Conservation (phyloP, 1,139 yeast species). For the Diutina mesorugosa region DNA sequence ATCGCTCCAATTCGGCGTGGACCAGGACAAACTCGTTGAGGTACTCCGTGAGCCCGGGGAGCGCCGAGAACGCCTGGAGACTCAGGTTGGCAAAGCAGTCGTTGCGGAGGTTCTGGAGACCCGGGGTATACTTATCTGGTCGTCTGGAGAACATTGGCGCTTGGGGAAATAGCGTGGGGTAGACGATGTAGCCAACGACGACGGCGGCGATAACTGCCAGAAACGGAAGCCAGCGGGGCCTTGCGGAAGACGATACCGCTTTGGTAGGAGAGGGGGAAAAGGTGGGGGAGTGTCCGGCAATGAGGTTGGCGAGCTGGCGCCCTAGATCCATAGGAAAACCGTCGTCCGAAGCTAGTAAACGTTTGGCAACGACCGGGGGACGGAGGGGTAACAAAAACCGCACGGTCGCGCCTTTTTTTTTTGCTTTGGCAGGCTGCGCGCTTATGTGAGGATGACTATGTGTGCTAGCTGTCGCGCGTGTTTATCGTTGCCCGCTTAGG, state of each 20-base stretch:
- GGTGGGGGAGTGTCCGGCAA: neutral
- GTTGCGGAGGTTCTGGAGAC: slow-evolving; percentile 66
- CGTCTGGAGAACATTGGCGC: slow-evolving; percentile 34
- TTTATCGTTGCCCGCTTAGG: too few species aligned
- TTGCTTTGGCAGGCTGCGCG: too few species aligned
- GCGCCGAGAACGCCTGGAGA: slow-evolving; percentile 68
- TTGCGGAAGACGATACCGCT: neutral
- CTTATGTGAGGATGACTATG: too few species aligned
- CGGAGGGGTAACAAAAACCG: neutral
- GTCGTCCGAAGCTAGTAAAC: too few species aligned
- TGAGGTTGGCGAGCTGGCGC: neutral
- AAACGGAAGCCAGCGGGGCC: neutral
- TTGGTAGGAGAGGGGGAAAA: neutral
- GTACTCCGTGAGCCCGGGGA: slow-evolving; percentile 52
- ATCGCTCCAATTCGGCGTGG: slow-evolving; percentile 16
- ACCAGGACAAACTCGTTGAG: slow-evolving; percentile 30
- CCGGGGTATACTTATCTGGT: slow-evolving; percentile 71
- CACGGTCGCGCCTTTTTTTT: too few species aligned
- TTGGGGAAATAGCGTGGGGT: slow-evolving; percentile 12
- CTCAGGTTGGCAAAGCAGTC: slow-evolving; percentile 94
- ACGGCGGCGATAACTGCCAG: neutral
- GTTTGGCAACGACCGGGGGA: neutral
- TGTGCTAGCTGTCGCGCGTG: too few species aligned
- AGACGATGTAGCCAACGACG: neutral
- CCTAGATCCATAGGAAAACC: neutral